Evolutionary conservation across 2,329 filamentous ascomycete genomes (phyloP).

Genomic region (Thelonectria olida): DNA sequence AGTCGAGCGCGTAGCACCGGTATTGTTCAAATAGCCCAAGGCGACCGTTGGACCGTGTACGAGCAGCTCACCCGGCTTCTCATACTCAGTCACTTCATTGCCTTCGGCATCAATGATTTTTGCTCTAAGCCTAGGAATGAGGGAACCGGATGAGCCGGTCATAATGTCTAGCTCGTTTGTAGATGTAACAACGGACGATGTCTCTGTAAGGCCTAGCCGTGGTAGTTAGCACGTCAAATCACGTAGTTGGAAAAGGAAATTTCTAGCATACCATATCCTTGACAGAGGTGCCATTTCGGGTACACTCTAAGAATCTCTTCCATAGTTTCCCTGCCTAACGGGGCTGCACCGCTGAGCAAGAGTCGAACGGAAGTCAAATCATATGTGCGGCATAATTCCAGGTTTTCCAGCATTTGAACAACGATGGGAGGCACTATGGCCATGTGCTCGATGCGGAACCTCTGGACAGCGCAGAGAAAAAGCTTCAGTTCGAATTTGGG

Average conservation of each 20-base stretch:
- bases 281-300: constrained; percentile 70
- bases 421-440: constrained; percentile 81
- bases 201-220: constrained; percentile 72
- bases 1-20: constrained; percentile 81
- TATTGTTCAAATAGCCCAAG: constrained; percentile 86
- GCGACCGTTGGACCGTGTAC: constrained; percentile 80
- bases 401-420: constrained; percentile 74
- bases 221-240: constrained; percentile 19
- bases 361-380: constrained; percentile 71
- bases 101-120: constrained; percentile 73
- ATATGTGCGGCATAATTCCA: constrained; percentile 65
- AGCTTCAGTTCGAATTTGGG: constrained; percentile 77
- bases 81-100: constrained; percentile 70
- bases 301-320: constrained; percentile 67
- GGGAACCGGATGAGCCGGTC: constrained; percentile 72
- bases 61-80: constrained; percentile 81
- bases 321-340: constrained; percentile 74
- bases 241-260: neutral
- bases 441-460: constrained; percentile 72
- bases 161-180: constrained; percentile 67
- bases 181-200: constrained; percentile 69
- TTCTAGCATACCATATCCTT: constrained; percentile 43
- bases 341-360: constrained; percentile 78
- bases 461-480: constrained; percentile 71
- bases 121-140: constrained; percentile 69